Percentiles rank a stretch among this genome's conserved stretches.
phyloP scores from a whole-genome alignment of 2,329 filamentous ascomycete species.

The Colletotrichum tropicicola region DNA sequence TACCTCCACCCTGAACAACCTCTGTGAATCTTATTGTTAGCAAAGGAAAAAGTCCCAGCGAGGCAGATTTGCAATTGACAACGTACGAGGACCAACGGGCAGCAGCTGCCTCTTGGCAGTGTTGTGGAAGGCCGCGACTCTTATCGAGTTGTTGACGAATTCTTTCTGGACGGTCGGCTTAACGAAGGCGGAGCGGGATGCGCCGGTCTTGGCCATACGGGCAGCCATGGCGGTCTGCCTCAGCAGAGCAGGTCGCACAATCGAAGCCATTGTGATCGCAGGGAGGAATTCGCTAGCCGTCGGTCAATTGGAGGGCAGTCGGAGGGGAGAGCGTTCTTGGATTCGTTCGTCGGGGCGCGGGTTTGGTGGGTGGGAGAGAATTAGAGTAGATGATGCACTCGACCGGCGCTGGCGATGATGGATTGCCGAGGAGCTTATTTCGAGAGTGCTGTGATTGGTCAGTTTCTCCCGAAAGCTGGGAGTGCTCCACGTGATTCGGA shows the following conservation, averaged over 20 bases:
- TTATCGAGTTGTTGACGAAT: slow-evolving; percentile 49
- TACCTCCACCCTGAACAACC: slow-evolving; percentile 79
- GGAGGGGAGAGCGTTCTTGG: slow-evolving; percentile 1
- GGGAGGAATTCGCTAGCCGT: neutral
- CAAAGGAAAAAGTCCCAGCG: slow-evolving; percentile 22
- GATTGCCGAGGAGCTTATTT: slow-evolving; percentile 59
- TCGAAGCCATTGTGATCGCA: slow-evolving; percentile 60
- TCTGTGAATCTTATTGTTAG: slow-evolving; percentile 67
- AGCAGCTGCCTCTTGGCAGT: slow-evolving; percentile 79
- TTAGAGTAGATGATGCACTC: slow-evolving; percentile 39
- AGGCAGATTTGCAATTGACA: neutral
- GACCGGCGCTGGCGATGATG: slow-evolving; percentile 26
- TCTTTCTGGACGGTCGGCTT: slow-evolving; percentile 32
- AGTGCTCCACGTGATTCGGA: slow-evolving; percentile 28
- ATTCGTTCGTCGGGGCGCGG: slow-evolving; percentile 23
- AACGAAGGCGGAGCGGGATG: slow-evolving; percentile 34
- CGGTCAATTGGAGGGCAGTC: slow-evolving; percentile 28
- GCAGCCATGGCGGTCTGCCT: slow-evolving; percentile 59
- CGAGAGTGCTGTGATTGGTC: slow-evolving; percentile 55
- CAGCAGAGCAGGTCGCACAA: slow-evolving; percentile 63
- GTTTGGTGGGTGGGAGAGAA: slow-evolving; percentile 16
- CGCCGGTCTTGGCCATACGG: slow-evolving; percentile 45
- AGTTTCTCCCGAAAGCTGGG: slow-evolving; percentile 9
- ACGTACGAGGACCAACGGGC: slow-evolving; percentile 86
- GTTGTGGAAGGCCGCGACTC: slow-evolving; percentile 87